These are phyloP conservation scores for Saturnispora ahearnii DNA, from an alignment of 805 yeast genomes.

Conservation along the genomic window DNA sequence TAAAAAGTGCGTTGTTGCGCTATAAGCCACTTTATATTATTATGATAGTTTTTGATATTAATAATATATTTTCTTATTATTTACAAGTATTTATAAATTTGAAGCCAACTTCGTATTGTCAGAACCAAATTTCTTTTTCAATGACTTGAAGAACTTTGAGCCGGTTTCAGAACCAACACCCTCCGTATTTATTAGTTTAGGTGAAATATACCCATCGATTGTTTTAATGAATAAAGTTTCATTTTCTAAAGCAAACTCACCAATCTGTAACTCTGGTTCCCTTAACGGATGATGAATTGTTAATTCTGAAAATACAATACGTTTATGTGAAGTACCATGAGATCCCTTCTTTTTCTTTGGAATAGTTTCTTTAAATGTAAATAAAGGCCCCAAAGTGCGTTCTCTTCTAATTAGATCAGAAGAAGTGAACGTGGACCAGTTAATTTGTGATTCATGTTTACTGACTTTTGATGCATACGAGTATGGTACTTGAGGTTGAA, in stretches of 20 bases:
- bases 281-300: conserved; percentile 1
- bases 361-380: conserved; percentile 34
- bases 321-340: conserved; percentile 13
- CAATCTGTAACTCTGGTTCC: neutral
- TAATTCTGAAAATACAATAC: conserved; percentile 43
- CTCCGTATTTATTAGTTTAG: conserved; percentile 41
- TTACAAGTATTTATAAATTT: neutral
- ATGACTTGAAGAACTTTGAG: conserved; percentile 32
- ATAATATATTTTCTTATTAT: neutral
- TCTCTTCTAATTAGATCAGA: conserved; percentile 32
- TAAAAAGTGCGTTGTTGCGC: conserved; percentile 31
- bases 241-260: neutral
- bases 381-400: conserved; percentile 50
- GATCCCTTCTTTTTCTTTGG: conserved; percentile 19
- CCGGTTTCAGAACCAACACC: conserved; percentile 42
- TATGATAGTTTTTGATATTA: neutral
- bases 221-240: conserved; percentile 28
- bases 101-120: conserved; percentile 1
- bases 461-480: conserved; percentile 54
- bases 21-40: conserved; percentile 7
- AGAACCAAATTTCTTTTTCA: conserved; percentile 41
- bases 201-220: conserved; percentile 33
- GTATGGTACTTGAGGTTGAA: conserved; percentile 25
- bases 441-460: conserved; percentile 33
- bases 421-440: conserved; percentile 38